Base-by-base conservation (phyloP, 306 rosid species). In the Begonia masoniana region DNA sequence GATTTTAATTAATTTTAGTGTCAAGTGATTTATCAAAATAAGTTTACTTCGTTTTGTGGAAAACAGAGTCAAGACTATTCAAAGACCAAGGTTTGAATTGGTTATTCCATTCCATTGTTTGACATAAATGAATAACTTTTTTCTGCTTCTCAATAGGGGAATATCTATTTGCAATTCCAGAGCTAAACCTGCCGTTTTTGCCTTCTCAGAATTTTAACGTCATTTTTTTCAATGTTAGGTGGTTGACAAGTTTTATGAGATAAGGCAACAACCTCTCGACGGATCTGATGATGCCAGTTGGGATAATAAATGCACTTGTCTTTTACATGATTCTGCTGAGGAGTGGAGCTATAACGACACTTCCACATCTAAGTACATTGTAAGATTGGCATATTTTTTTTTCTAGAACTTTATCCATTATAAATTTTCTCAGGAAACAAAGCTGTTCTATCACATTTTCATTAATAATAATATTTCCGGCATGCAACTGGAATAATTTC, bases 341-440 rank as follows among this genome's bases (percentile, higher is more conserved):
- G 88, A 83, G 64, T 91, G 96, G 96, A 81, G 86, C 69, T 91
- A 72, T 59, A 81, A 86, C 36, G 99, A 91, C 68, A 51, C 74
- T 67, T 75, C 94, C 47, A 83, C 86, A 19, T 71, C 86, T 56
- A 76, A 79, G 73, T 91, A 85, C 73, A 75, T 86, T 54, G 99
- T 91, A 81, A 71, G 92, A 65, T 74, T 74, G 13, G 47, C 47
- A 6, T 43, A n/a, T 2, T 43, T 9, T 43, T 43, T 9, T 43
- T 43, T 6, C 13, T 43, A 43, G 47, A 43, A 43, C 15, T 12
- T 41, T 17, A 6, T 36, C 36, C 16, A 10, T 35, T 42, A 26
- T 15, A 59, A 21, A 21, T 21, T 21, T 21, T 21, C 24, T 2
- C 24, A 1, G 4, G 24, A 21, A 21, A 21, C 1, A 21, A 21